phyloP scores from a whole-genome alignment of 2,329 filamentous ascomycete species.

The Fusarium compactum region DNA sequence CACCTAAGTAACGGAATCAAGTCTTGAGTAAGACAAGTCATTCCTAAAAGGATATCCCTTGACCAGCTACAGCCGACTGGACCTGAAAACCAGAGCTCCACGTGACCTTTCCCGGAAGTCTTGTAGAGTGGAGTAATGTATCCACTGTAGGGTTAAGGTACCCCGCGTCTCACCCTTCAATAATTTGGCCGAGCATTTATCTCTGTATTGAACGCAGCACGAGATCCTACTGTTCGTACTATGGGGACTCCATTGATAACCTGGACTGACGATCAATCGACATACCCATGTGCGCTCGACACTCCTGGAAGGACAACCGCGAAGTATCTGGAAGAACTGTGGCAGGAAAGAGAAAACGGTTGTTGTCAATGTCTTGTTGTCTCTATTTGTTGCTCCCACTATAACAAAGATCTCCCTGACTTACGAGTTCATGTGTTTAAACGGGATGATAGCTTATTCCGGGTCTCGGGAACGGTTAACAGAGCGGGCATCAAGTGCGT shows the following conservation, averaged over 20 bases:
- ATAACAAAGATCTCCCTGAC: too few species aligned
- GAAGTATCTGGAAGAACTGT: too few species aligned
- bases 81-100: background rate
- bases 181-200: too few species aligned
- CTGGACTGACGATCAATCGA: accelerated
- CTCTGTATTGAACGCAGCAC: background rate
- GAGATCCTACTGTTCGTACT: background rate
- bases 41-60: background rate
- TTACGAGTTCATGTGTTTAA: too few species aligned
- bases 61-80: background rate
- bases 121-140: background rate
- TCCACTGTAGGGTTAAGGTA: background rate
- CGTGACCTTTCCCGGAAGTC: background rate
- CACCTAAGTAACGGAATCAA: too few species aligned
- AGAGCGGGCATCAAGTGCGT: too few species aligned
- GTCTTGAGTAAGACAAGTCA: background rate
- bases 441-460: too few species aligned
- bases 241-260: background rate
- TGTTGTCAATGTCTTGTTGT: background rate
- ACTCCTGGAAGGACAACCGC: too few species aligned
- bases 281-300: background rate
- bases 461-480: too few species aligned
- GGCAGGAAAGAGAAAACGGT: background rate
- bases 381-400: too few species aligned
- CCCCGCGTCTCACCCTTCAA: background rate